These are phyloP conservation scores for Iris macrosiphon DNA, from an alignment of 106 monocot species.

Conservation along the genomic window DNA sequence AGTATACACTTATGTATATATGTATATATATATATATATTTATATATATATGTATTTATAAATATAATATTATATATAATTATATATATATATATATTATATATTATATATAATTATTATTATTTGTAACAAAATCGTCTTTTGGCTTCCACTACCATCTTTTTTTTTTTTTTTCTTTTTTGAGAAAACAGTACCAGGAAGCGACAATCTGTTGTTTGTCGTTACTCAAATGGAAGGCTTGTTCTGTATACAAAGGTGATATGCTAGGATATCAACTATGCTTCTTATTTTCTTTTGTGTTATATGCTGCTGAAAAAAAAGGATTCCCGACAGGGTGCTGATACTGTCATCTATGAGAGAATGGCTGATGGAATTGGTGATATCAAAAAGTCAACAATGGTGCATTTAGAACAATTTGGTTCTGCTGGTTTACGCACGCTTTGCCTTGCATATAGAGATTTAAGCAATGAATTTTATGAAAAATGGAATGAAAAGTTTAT, in stretches of 20 bases:
- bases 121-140: neutral
- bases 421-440: constrained; percentile 94
- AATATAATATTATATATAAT: too few species aligned
- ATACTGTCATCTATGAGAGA: constrained; percentile 92
- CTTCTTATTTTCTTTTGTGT: constrained; percentile 2
- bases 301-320: neutral
- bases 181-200: constrained; percentile 92
- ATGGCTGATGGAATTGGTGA: constrained; percentile 48
- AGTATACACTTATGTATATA: too few species aligned
- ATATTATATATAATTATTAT: too few species aligned
- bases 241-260: constrained; percentile 97
- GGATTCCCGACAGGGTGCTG: constrained; percentile 67
- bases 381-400: constrained; percentile 61
- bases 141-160: neutral
- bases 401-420: constrained; percentile 89
- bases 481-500: constrained; percentile 99
- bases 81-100: too few species aligned
- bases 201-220: constrained; percentile 95
- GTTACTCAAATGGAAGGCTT: constrained; percentile 92
- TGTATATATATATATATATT: too few species aligned
- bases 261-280: constrained; percentile 6
- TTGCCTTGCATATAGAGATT: constrained; percentile 90
- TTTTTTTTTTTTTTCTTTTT: constrained; percentile 1
- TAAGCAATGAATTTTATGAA: constrained; percentile 72
- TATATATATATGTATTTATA: too few species aligned